These are phyloP conservation scores for Solanum hybrid DNA, from an alignment of 305 asterid species.

Conservation along the genomic window DNA sequence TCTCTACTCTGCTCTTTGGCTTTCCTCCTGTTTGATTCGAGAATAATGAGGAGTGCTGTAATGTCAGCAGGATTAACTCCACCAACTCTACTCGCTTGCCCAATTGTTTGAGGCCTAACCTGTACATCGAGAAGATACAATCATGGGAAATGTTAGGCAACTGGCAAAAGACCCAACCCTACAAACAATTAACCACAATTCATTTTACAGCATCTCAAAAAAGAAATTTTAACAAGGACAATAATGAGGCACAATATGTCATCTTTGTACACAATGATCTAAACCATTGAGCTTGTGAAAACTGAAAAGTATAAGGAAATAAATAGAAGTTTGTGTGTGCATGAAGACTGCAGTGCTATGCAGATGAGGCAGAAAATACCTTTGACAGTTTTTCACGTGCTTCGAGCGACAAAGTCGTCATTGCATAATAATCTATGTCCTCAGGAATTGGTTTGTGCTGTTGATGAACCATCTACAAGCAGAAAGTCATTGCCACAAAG, in stretches of 20 bases:
- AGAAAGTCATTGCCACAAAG: background rate
- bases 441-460: conserved; percentile 77
- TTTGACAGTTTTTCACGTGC: conserved; percentile 92
- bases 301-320: background rate
- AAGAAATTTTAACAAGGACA: background rate
- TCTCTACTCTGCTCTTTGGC: conserved; percentile 36
- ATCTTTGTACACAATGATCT: background rate
- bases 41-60: conserved; percentile 84
- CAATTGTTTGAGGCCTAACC: conserved; percentile 96
- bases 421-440: conserved; percentile 68
- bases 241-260: background rate
- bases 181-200: background rate
- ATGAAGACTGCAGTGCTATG: background rate
- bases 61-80: conserved; percentile 98
- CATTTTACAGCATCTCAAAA: background rate
- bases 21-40: conserved; percentile 77
- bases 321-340: background rate
- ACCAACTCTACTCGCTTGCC: conserved; percentile 98
- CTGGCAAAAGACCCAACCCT: background rate
- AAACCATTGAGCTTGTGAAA: background rate
- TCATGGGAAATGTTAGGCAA: background rate
- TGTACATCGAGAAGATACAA: conserved; percentile 16
- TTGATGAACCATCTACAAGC: conserved; percentile 70
- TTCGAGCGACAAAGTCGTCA: conserved; percentile 79
- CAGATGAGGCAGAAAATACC: conserved; percentile 31